Evolutionary conservation across 139 green algal genomes (phyloP), one percentile per base, ranked within the genome.

Genomic region (Chlorella sp.): DNA sequence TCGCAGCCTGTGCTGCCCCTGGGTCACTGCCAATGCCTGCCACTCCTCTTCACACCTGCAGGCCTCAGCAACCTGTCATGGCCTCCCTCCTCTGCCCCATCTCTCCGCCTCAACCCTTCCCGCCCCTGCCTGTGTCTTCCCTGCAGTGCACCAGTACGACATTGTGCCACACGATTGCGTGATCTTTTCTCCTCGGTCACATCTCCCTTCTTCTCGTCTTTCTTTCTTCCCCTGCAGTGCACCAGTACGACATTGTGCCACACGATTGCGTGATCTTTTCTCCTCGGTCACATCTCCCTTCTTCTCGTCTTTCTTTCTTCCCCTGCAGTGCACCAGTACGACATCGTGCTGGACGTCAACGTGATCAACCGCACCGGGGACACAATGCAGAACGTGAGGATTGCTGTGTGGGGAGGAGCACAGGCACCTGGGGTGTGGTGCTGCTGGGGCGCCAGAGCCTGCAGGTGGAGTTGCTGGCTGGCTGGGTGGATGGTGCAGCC

Each of bases 191-290:
- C 60, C 60, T 14, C 60, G 14, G 60, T 18, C 60, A 14, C 60
- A 18, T 68, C 15, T 68, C 15, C 18, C 15, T 48, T 9, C 76
- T n/a, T 57, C 30, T 5, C 37, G 37, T 39, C 15, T 19, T 12
- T 39, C 9, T 21, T 30, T n/a, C 9, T 15, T 12, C 39, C 1
- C 28, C 66, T 32, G 83, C 83, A 88, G 96, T 97, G 66, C 97
- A 99, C 93, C 97, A 99, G 94, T 99, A 99, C 91, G 98, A 99
- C 92, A 99, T 99, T 83, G 97, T 99, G 57, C 91, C 99, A 93
- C 97, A 99, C 84, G 96, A 99, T 26, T 97, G 95, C 1, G 95
- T n/a, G n/a, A n/a, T n/a, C n/a, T n/a, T n/a, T n/a, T n/a, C n/a
- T 68, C 60, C 60, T 14, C 60, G 14, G 60, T 18, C 60, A 14